A percentile compares a stretch with the other conserved stretches of the same genome.
Conservation (phyloP, 2,329 filamentous ascomycete genomes). For the Stenocarpella maydis region DNA sequence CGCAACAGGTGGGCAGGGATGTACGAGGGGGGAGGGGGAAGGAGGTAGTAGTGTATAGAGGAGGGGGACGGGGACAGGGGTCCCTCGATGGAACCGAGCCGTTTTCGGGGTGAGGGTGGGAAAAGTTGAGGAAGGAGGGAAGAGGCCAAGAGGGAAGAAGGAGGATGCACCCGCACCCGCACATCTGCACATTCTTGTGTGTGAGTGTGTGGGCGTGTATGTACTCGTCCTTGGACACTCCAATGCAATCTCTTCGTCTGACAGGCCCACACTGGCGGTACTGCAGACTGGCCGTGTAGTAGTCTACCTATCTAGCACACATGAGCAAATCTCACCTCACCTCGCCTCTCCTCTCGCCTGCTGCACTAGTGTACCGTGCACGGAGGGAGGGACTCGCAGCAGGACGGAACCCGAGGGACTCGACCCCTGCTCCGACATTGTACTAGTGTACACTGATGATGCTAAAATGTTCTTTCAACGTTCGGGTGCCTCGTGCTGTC, state of each 20-base stretch:
- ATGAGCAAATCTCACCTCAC: conserved; percentile 21
- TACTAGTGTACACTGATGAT: too few species aligned
- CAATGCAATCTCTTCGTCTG: conserved; percentile 1
- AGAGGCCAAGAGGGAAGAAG: conserved; percentile 27
- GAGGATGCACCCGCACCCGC: conserved; percentile 21
- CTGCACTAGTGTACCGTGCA: too few species aligned
- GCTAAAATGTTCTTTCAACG: conserved; percentile 24
- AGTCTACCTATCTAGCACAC: conserved; percentile 4
- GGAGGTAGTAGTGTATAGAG: neutral
- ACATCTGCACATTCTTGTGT: neutral
- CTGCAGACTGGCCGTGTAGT: conserved; percentile 12
- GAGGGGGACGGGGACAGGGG: neutral
- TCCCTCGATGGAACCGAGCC: conserved; percentile 20
- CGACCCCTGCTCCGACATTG: neutral
- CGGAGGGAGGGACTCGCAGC: too few species aligned
- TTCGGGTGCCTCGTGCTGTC: conserved; percentile 17
- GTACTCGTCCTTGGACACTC: neutral
- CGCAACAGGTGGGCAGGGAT: conserved; percentile 44
- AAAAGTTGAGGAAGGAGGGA: conserved; percentile 36
- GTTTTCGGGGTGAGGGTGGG: conserved; percentile 36
- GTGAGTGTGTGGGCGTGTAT: too few species aligned
- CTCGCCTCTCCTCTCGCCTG: neutral
- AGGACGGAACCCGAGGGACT: conserved; percentile 6
- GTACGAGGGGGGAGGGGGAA: conserved; percentile 37
- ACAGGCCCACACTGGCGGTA: neutral